Evolutionary conservation across 768 basidiomycete genomes (phyloP).

Genomic region (Amanita pallidorosea): DNA sequence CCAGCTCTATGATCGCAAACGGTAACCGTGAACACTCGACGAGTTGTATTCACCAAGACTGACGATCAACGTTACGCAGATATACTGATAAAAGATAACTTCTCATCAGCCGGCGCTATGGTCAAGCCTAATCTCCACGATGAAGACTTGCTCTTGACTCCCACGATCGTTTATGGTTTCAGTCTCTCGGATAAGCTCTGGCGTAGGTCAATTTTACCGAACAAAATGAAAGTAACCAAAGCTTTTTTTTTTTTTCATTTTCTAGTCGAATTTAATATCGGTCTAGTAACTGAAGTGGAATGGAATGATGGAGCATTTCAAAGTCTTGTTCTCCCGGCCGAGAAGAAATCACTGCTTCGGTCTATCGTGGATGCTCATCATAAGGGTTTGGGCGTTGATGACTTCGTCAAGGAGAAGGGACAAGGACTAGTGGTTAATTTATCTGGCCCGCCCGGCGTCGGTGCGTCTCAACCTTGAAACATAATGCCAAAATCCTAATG

Average conservation of each 20-base stretch:
- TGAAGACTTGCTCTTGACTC: slow-evolving; percentile 43
- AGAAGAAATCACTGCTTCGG: slow-evolving; percentile 41
- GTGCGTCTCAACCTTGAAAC: slow-evolving; percentile 14
- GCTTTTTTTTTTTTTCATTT: background rate
- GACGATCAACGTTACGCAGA: background rate
- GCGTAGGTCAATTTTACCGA: slow-evolving; percentile 26
- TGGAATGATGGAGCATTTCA: slow-evolving; percentile 50
- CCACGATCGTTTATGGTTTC: slow-evolving; percentile 52
- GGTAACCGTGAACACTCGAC: background rate
- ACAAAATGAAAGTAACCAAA: background rate
- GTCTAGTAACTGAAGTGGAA: slow-evolving; percentile 37
- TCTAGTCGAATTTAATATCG: slow-evolving; percentile 51
- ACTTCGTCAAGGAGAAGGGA: slow-evolving; percentile 57
- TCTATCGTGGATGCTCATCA: slow-evolving; percentile 52
- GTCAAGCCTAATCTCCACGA: slow-evolving; percentile 29
- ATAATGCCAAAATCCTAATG: no score
- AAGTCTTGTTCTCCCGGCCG: slow-evolving; percentile 46
- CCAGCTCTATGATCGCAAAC: background rate
- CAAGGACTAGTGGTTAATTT: slow-evolving; percentile 48
- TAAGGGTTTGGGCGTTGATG: slow-evolving; percentile 39
- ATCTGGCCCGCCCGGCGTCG: slow-evolving; percentile 50
- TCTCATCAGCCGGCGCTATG: background rate
- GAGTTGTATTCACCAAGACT: background rate
- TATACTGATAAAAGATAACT: background rate
- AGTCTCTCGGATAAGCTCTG: slow-evolving; percentile 49